Percentiles rank a stretch among this genome's conserved stretches.
Conservation (phyloP, 2,329 filamentous ascomycete genomes). For the Monilinia aucupariae region DNA sequence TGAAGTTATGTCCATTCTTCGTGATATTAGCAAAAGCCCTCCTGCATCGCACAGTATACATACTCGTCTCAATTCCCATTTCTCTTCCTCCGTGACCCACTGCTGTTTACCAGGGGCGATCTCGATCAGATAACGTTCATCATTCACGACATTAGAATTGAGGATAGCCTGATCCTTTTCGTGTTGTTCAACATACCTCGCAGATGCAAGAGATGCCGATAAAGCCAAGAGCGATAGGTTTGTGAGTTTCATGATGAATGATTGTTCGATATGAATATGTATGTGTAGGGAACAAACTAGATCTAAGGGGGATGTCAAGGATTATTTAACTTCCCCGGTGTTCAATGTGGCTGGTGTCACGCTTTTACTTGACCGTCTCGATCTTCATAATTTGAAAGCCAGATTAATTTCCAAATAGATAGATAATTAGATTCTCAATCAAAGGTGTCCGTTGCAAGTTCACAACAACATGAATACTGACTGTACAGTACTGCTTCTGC, state of each 20-base stretch:
- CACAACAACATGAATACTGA: too few relatives aligned
- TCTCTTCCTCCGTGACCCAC: conserved; percentile 92
- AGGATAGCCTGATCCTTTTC: conserved; percentile 49
- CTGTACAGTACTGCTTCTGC: too few relatives aligned
- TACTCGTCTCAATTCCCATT: conserved; percentile 85
- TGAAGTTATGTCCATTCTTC: conserved; percentile 80
- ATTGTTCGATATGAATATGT: background rate
- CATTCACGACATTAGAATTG: conserved; percentile 34
- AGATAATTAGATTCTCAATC: too few relatives aligned
- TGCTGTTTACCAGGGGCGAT: conserved; percentile 72
- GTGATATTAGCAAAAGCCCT: conserved; percentile 19
- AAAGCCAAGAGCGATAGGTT: conserved; percentile 47
- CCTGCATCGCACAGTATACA: conserved; percentile 32
- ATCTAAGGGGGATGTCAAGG: too few relatives aligned
- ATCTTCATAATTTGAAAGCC: too few relatives aligned
- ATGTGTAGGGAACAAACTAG: too few relatives aligned
- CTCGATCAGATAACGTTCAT: conserved; percentile 70
- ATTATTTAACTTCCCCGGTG: background rate
- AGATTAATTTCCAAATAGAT: too few relatives aligned
- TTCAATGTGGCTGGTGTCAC: conserved; percentile 3
- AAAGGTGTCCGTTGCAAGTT: too few relatives aligned
- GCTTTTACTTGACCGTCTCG: background rate
- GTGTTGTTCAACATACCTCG: conserved; percentile 50
- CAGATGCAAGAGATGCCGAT: conserved; percentile 47
- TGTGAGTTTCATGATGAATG: conserved; percentile 46